Evolutionary conservation across 73 alveolate genomes (phyloP).

Genomic region (Paramecium tetraurelia): DNA sequence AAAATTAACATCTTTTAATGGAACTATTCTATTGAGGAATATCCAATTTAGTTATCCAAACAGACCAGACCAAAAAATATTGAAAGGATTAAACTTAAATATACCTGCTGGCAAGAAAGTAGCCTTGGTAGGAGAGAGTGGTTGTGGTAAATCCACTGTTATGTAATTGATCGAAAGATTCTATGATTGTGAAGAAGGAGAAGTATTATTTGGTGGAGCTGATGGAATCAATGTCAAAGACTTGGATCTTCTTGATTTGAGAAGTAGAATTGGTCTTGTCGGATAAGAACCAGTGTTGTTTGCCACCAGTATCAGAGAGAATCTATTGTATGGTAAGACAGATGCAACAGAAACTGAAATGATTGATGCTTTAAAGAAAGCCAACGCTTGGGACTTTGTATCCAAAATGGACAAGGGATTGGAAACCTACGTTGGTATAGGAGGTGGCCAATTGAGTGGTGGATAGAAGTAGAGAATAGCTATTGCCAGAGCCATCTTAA

Average conservation of each 20-base stretch:
- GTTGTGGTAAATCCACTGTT: slow-evolving; percentile 83
- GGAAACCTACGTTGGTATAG: slow-evolving; percentile 60
- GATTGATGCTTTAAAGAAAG: slow-evolving; percentile 80
- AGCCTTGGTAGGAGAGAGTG: slow-evolving; percentile 92
- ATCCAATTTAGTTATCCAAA: slow-evolving; percentile 85
- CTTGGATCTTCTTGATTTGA: slow-evolving; percentile 61
- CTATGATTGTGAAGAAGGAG: slow-evolving; percentile 77
- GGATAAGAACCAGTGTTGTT: slow-evolving; percentile 93
- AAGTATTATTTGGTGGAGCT: slow-evolving; percentile 72
- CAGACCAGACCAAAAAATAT: slow-evolving; percentile 71
- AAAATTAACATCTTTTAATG: slow-evolving; percentile 62
- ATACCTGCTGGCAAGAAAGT: slow-evolving; percentile 72
- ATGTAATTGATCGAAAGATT: slow-evolving; percentile 76
- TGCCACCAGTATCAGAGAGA: slow-evolving; percentile 77
- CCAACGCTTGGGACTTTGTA: slow-evolving; percentile 73
- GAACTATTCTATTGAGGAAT: slow-evolving; percentile 77
- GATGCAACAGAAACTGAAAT: slow-evolving; percentile 88
- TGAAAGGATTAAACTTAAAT: slow-evolving; percentile 63
- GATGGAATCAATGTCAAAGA: slow-evolving; percentile 70
- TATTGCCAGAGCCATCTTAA: slow-evolving; percentile 67
- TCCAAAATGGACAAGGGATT: slow-evolving; percentile 34
- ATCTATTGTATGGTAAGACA: slow-evolving; percentile 77
- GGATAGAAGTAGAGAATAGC: slow-evolving; percentile 70
- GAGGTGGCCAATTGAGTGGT: slow-evolving; percentile 67
- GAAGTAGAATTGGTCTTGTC: slow-evolving; percentile 87